phyloP scores from a whole-genome alignment of 2,329 filamentous ascomycete genomes.

The Aspergillus pseudoterreus region DNA sequence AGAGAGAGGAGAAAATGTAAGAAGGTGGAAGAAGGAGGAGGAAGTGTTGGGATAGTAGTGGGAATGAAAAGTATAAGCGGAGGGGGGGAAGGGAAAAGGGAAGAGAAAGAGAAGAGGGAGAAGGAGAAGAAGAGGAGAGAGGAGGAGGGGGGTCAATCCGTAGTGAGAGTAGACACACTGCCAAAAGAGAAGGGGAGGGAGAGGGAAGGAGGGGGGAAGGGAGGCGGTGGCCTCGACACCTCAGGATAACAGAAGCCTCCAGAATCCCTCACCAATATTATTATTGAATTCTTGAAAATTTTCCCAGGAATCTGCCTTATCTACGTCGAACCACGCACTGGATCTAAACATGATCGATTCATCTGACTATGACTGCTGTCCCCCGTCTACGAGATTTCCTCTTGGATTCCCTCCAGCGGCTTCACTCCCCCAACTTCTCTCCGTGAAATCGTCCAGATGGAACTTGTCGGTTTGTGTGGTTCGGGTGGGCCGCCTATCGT shows the following conservation, averaged over 20 bases:
- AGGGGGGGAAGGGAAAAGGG: constrained; percentile 5
- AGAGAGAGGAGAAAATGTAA: constrained; percentile 11
- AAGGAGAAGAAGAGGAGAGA: constrained; percentile 24
- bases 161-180: background rate
- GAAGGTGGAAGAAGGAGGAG: constrained; percentile 13
- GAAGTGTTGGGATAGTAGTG: constrained; percentile 11
- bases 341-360: no score
- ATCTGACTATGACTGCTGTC: background rate
- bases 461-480: constrained; percentile 29
- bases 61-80: constrained; percentile 9
- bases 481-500: constrained; percentile 37
- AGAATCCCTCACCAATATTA: background rate
- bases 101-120: constrained; percentile 13
- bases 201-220: background rate
- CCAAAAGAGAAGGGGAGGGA: constrained; percentile 9
- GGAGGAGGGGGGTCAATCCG: constrained; percentile 10
- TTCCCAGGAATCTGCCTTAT: background rate
- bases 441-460: background rate
- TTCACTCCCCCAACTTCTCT: background rate
- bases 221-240: background rate
- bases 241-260: background rate
- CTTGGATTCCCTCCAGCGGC: background rate
- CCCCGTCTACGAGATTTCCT: background rate
- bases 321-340: background rate
- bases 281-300: background rate